Percentiles rank a stretch among this genome's conserved stretches.
These are phyloP conservation scores for Agaricus subrufescens DNA, from an alignment of 768 basidiomycete species.

Conservation along the genomic window DNA sequence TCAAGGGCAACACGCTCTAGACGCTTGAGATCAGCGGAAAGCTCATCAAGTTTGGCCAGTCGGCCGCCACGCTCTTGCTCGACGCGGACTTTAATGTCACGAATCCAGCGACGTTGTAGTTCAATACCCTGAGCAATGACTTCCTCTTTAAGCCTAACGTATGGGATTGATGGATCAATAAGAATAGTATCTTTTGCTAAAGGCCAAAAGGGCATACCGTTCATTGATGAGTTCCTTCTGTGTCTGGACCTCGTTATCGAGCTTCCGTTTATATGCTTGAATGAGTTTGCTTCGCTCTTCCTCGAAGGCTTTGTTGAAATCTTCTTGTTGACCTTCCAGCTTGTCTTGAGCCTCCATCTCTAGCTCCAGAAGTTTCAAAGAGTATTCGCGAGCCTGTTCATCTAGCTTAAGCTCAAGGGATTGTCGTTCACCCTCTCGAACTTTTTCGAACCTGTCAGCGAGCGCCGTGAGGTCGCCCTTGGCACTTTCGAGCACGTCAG, in stretches of 20 bases:
- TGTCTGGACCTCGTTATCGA: constrained; percentile 77
- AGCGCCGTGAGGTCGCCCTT: constrained; percentile 78
- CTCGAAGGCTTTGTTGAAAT: constrained; percentile 77
- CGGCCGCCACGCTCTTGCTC: constrained; percentile 96
- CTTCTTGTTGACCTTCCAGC: constrained; percentile 81
- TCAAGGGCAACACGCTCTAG: constrained; percentile 89
- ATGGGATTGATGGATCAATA: background rate
- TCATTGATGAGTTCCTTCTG: constrained; percentile 95
- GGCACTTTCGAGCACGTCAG: constrained; percentile 73
- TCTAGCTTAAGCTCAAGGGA: constrained; percentile 65
- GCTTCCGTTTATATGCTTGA: constrained; percentile 77
- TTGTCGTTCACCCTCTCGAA: constrained; percentile 73
- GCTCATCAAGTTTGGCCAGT: constrained; percentile 90
- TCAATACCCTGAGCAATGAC: constrained; percentile 97
- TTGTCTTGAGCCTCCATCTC: constrained; percentile 86
- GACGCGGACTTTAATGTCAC: constrained; percentile 92
- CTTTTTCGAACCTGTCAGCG: constrained; percentile 68
- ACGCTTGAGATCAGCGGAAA: constrained; percentile 84
- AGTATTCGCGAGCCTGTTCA: constrained; percentile 83
- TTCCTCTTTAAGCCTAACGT: constrained; percentile 79
- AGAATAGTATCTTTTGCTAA: background rate
- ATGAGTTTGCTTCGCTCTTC: constrained; percentile 71
- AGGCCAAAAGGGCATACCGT: constrained; percentile 47
- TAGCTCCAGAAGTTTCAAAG: constrained; percentile 70
- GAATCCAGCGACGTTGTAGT: constrained; percentile 93